These are phyloP conservation scores for Theileria equi DNA, from an alignment of 169 alveolate genomes.

Conservation along the genomic window DNA sequence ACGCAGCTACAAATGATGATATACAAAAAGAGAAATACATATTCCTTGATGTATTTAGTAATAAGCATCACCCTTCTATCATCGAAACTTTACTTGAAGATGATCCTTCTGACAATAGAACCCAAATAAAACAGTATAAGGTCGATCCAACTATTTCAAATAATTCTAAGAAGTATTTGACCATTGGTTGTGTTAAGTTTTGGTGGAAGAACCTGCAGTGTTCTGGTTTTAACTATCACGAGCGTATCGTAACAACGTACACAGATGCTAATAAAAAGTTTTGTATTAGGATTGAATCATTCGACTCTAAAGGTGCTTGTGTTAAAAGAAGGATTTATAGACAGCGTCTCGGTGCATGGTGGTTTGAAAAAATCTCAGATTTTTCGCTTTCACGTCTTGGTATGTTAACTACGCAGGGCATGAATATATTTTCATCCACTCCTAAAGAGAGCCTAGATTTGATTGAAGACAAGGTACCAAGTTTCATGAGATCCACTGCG, in stretches of 20 bases:
- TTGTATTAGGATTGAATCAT: conserved; percentile 53
- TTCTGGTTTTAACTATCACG: conserved; percentile 15
- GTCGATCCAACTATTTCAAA: conserved; percentile 6
- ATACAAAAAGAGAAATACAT: conserved; percentile 30
- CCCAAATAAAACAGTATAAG: conserved; percentile 10
- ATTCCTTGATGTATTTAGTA: conserved; percentile 42
- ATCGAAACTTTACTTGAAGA: conserved; percentile 5
- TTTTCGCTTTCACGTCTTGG: background rate
- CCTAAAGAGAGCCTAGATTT: background rate
- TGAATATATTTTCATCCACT: background rate
- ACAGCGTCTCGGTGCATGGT: conserved; percentile 33
- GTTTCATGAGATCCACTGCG: background rate
- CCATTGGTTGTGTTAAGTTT: conserved; percentile 46
- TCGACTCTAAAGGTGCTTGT: conserved; percentile 15
- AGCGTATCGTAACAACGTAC: conserved; percentile 33
- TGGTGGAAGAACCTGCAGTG: conserved; percentile 32
- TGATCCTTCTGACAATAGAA: conserved; percentile 25
- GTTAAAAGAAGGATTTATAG: conserved; percentile 37
- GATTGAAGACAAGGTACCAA: background rate
- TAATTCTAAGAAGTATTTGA: background rate
- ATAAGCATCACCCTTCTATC: conserved; percentile 24
- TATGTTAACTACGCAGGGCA: background rate
- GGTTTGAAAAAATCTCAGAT: conserved; percentile 33
- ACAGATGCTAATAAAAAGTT: conserved; percentile 17
- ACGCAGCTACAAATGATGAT: conserved; percentile 60